Evolutionary conservation across 495 filamentous ascomycete genomes (phyloP).

Genomic region (Xylaria intraflava): DNA sequence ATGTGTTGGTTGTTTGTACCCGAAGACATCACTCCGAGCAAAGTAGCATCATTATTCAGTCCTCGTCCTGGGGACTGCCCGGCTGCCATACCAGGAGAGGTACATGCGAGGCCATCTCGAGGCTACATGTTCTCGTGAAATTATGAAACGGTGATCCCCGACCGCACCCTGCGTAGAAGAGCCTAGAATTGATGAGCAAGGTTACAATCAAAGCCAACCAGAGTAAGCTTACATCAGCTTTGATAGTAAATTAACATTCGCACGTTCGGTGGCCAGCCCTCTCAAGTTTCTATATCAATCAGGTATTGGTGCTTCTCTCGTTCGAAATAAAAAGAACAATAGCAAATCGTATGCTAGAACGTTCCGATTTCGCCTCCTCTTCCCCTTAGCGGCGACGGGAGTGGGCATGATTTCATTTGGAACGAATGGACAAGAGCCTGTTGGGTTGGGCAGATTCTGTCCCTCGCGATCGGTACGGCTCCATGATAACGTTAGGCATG

Average conservation of each 20-base stretch:
- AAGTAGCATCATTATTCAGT: background rate
- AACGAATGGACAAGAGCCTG: background rate
- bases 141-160: slow-evolving; percentile 6
- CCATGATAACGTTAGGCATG: background rate
- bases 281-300: background rate
- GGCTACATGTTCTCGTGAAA: background rate
- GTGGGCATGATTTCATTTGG: slow-evolving; percentile 2
- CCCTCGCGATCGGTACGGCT: slow-evolving; percentile 1
- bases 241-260: background rate
- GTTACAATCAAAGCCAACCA: background rate
- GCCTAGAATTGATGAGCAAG: background rate
- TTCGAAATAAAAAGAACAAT: background rate
- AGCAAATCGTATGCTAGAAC: slow-evolving; percentile 4
- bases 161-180: background rate
- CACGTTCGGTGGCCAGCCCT: background rate
- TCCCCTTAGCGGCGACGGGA: background rate
- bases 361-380: background rate
- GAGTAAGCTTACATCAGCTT: background rate
- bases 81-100: background rate
- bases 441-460: slow-evolving; percentile 1
- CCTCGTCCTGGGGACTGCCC: background rate
- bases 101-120: background rate
- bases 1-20: too few species aligned
- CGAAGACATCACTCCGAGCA: background rate
- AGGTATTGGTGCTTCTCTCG: background rate